phyloP scores from a whole-genome alignment of 371 early-diverging fungal genomes.

The Mucor velutinosus region DNA sequence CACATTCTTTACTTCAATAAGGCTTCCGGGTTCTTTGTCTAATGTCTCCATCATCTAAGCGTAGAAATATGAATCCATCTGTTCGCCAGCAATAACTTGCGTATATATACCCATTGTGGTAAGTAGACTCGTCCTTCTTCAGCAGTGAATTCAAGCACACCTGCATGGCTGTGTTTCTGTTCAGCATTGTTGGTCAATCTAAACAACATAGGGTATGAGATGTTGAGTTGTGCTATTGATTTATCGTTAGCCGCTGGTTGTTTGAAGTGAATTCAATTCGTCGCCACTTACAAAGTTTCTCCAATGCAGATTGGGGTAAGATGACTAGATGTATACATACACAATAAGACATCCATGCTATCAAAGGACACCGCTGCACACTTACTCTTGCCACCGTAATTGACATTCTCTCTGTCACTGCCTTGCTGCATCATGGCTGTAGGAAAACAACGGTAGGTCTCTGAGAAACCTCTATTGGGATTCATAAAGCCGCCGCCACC shows the following conservation, averaged over 20 bases:
- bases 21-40: constrained; percentile 70
- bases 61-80: not conserved
- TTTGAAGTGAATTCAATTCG: not conserved
- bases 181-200: constrained; percentile 64
- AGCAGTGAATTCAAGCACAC: constrained; percentile 99
- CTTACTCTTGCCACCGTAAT: constrained; percentile 86
- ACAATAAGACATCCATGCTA: not conserved
- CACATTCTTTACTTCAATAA: constrained; percentile 82
- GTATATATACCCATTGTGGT: constrained; percentile 88
- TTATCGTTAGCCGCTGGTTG: not conserved
- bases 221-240: constrained; percentile 74
- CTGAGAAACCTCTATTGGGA: constrained; percentile 56
- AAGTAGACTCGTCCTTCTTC: constrained; percentile 96
- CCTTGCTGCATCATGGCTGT: constrained; percentile 80
- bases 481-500: constrained; percentile 34
- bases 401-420: constrained; percentile 74
- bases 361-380: not conserved
- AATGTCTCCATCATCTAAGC: constrained; percentile 94
- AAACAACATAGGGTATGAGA: constrained; percentile 94
- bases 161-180: constrained; percentile 83
- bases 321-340: constrained; percentile 64
- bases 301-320: constrained; percentile 89
- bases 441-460: constrained; percentile 79
- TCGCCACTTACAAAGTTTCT: constrained; percentile 71
- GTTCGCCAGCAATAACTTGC: not conserved